Evolutionary conservation across 1,284 basidiomycete genomes (phyloP), one percentile per base, ranked within the genome.

Genomic region (Pisolithus thermaeus): DNA sequence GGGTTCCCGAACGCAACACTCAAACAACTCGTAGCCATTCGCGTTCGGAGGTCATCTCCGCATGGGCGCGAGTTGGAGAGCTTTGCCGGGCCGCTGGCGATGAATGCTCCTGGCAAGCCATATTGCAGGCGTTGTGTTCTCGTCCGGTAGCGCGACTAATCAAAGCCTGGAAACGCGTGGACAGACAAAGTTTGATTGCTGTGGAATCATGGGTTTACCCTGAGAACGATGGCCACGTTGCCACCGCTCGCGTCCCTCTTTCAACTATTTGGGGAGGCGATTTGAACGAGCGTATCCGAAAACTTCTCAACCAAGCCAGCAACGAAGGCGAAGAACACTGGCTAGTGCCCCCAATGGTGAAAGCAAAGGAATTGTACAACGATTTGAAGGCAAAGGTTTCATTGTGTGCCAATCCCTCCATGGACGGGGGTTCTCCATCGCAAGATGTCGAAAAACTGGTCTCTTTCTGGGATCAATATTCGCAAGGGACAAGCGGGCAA

Each of bases 101-200:
- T 57, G 83, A 85, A 57, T 85, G 83, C 58, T 81, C 86, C 5
- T 91, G 86, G 85, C 76, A 72, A 18, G 87, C 87, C 2, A 83
- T 91, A 51, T 69, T 70, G 30, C 73, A 75, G 16, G 89, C 83
- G 5, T 62, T 91, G 12, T 87, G 83, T 55, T 81, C 83, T 14
- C 73, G 81, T 27, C 84, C 89, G 7, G 74, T 91, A 25, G 85
- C 87, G 9, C 72, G 89, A 27, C 64, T 91, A 47, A 84, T 83
- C 48, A 88, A 88, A 62, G 84, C 77, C 8, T 91, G 89, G 88
- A 81, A 79, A 59, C 73, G 86, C 18, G 84, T 86, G 1, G 83
- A 87, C 55, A 61, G 76, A 1, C 71, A 75, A 23, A 79, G 79
- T 7, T 58, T 83, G 38, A 71, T 75, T 7, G 74, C 74, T 6